Conservation (phyloP, 169 alveolate genomes). For the Eimeria praecox region DNA sequence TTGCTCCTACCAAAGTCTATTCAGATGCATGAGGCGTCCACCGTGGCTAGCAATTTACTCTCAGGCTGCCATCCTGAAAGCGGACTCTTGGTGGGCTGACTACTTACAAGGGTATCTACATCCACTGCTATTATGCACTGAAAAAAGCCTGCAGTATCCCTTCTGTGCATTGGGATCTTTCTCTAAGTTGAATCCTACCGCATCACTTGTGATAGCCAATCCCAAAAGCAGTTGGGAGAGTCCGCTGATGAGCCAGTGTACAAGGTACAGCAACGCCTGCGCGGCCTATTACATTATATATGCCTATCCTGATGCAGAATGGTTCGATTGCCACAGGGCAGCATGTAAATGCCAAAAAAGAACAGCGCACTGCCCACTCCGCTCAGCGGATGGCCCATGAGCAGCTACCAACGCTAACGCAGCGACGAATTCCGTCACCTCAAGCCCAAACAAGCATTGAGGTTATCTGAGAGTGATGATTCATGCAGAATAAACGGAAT, state of each 20-base stretch:
- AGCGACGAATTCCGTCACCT: neutral
- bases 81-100: neutral
- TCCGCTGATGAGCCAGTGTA: neutral
- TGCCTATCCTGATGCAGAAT: neutral
- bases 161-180: neutral
- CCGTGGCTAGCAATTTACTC: neutral
- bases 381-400: conserved; percentile 10
- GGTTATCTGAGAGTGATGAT: neutral
- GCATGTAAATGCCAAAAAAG: neutral
- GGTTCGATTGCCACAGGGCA: neutral
- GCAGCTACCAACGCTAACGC: neutral
- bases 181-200: neutral
- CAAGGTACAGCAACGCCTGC: neutral
- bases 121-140: neutral
- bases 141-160: neutral
- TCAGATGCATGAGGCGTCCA: neutral
- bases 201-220: neutral
- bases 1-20: neutral
- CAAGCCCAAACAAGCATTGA: neutral
- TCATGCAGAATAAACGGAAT: neutral
- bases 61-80: neutral
- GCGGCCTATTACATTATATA: neutral
- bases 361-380: neutral
- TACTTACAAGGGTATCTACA: neutral
- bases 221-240: neutral